Evolutionary conservation across 2,329 filamentous ascomycete genomes (phyloP), one percentile per base, ranked within the genome.

Genomic region (Plectosphaerella plurivora): DNA sequence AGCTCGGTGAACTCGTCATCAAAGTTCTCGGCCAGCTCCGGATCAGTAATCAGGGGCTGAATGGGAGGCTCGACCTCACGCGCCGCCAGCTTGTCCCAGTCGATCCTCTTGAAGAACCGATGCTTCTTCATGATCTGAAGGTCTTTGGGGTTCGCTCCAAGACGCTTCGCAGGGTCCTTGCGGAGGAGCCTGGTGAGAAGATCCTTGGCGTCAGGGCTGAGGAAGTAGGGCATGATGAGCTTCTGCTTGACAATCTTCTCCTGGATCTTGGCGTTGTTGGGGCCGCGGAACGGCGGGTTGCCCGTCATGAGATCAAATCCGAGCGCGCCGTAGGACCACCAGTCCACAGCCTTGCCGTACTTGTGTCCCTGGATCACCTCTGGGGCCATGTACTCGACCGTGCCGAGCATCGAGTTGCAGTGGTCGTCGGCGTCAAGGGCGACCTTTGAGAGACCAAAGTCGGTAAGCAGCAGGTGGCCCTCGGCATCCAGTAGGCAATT

Each of bases 341-440:
- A 99, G 73, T 99, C 94, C 16, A 97, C 95, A 1, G 91, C 87
- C 69, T 92, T 93, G 64, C 93, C 92, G 68, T 99, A 99, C 59
- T 89, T 86, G 59, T 89, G 86, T 55, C 91, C 92, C 56, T 86
- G 82, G 55, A 99, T 84, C 49, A 99, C 89, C 72, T 99, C 94
- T 1, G 94, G 94, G 0, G 94, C 95, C 94, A 99, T 99, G 79
- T 99, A 99, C 68, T 97, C 94, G 53, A 97, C 87, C 0, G 94
- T 99, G 49, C 94, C 94, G 10, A 97, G 83, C 59, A 97, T 88
- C 42, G 91, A 96, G 71, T 91, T 90, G 77, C 93, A 97, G 51
- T 68, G 75, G 39, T 77, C 74, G 42, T 84, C 84, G 4, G 64
- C 62, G 53, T 91, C 86, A 15, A 94, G 81, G 1, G 92, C 87